Conservation (phyloP, 345 rosid genomes). For the Brassica rapa region DNA sequence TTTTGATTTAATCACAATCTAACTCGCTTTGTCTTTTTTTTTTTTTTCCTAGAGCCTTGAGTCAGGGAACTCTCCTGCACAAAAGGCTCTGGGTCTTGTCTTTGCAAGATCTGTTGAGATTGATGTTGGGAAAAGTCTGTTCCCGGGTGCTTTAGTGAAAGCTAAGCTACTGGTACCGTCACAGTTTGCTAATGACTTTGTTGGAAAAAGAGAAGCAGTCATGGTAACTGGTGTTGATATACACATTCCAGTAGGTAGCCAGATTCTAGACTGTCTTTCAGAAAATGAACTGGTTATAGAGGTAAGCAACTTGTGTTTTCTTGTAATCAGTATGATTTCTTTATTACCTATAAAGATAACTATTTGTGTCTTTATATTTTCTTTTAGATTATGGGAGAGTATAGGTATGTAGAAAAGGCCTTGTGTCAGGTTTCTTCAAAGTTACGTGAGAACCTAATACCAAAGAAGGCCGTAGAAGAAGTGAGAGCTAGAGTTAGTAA, state of each 20-base stretch:
- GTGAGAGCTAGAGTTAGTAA: conserved; percentile 29
- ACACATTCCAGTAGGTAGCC: conserved; percentile 43
- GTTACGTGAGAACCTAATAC: conserved; percentile 38
- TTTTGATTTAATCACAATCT: neutral
- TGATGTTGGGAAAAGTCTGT: conserved; percentile 45
- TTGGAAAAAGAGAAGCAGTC: conserved; percentile 40
- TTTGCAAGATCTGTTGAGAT: conserved; percentile 61
- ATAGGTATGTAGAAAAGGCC: conserved; percentile 32
- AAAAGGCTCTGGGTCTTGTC: conserved; percentile 55
- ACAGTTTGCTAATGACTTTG: conserved; percentile 30
- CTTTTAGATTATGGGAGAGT: conserved; percentile 34
- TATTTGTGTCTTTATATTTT: neutral
- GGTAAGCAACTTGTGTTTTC: conserved; percentile 39
- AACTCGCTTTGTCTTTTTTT: conserved; percentile 6
- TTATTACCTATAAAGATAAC: neutral
- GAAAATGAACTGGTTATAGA: conserved; percentile 53
- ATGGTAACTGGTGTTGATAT: conserved; percentile 46
- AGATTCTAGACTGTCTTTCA: conserved; percentile 34
- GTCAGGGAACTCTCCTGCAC: conserved; percentile 59
- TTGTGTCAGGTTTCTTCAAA: conserved; percentile 27
- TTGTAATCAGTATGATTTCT: neutral
- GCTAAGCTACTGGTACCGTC: conserved; percentile 56
- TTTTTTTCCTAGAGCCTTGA: conserved; percentile 45
- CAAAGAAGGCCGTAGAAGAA: conserved; percentile 43
- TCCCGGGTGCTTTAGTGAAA: conserved; percentile 42